Percentiles rank a stretch among this genome's conserved stretches.
phyloP scores from a whole-genome alignment of 1,139 yeast genomes.

The Candida albicans region DNA sequence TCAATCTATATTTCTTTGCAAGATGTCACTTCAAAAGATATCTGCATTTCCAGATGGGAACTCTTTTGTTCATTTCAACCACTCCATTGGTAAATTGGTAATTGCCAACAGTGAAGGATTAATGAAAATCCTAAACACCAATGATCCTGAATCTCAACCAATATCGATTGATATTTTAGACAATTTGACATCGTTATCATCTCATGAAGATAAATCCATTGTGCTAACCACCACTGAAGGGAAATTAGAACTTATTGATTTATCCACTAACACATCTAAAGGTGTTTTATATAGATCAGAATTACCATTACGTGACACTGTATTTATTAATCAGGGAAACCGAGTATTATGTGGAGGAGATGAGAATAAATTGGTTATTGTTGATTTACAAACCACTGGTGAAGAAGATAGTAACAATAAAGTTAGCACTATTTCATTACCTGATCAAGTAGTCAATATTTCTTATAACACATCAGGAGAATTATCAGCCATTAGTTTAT shows the following conservation, averaged over 20 bases:
- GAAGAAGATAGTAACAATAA: slow-evolving; percentile 27
- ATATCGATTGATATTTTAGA: slow-evolving; percentile 51
- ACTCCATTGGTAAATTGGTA: slow-evolving; percentile 35
- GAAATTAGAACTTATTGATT: slow-evolving; percentile 31
- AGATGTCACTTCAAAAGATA: slow-evolving; percentile 17
- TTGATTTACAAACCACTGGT: slow-evolving; percentile 36
- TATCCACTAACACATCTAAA: slow-evolving; percentile 20
- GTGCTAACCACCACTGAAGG: slow-evolving; percentile 39
- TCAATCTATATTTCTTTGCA: not conserved
- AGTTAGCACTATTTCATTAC: slow-evolving; percentile 28
- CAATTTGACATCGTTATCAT: slow-evolving; percentile 35
- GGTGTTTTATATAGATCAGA: slow-evolving; percentile 44
- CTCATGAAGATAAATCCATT: slow-evolving; percentile 21
- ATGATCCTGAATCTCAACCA: slow-evolving; percentile 54
- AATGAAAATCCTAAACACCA: slow-evolving; percentile 48
- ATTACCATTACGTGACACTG: slow-evolving; percentile 65
- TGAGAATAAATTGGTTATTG: slow-evolving; percentile 59
- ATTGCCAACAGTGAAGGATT: slow-evolving; percentile 54
- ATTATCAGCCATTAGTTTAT: slow-evolving; percentile 34
- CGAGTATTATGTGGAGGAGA: slow-evolving; percentile 77
- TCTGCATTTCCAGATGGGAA: slow-evolving; percentile 50
- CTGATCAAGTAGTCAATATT: slow-evolving; percentile 59
- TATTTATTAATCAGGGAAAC: slow-evolving; percentile 69
- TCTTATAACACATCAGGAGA: slow-evolving; percentile 65
- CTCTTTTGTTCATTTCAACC: slow-evolving; percentile 41